Evolutionary conservation across 805 yeast species (phyloP).

Genomic region (Nakazawaea molendinolei): DNA sequence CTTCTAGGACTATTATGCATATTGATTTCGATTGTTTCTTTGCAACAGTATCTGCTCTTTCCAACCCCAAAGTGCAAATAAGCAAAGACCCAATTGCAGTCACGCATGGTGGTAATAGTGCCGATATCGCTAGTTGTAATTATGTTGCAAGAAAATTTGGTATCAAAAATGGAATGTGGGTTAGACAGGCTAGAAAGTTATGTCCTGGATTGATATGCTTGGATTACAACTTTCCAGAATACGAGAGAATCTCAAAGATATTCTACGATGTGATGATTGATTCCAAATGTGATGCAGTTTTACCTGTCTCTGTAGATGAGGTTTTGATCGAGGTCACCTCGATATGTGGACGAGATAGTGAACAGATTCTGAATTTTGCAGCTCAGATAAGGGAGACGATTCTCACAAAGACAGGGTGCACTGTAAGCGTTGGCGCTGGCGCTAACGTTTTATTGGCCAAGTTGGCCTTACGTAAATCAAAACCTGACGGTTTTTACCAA

Average conservation of each 20-base stretch:
- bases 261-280: constrained; percentile 57
- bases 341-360: constrained; percentile 13
- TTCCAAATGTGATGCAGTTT: constrained; percentile 40
- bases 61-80: constrained; percentile 43
- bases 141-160: constrained; percentile 80
- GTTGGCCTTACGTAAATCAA: constrained; percentile 64
- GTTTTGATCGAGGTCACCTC: constrained; percentile 63
- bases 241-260: constrained; percentile 55
- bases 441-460: constrained; percentile 72
- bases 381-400: constrained; percentile 34
- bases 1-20: constrained; percentile 48
- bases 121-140: constrained; percentile 91
- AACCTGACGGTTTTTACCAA: constrained; percentile 59
- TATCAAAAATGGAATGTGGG: constrained; percentile 88
- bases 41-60: constrained; percentile 73
- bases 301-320: constrained; percentile 91
- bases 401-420: constrained; percentile 42
- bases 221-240: constrained; percentile 68
- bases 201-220: constrained; percentile 60
- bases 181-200: constrained; percentile 49
- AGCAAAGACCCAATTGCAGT: constrained; percentile 50
- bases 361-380: constrained; percentile 21
- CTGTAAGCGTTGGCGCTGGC: constrained; percentile 78
- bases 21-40: constrained; percentile 93
- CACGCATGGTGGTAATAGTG: constrained; percentile 49